Percentiles rank a stretch among this genome's conserved stretches.
Evolutionary conservation across 106 monocot genomes (phyloP).

Genomic region (Amphibolis antarctica): DNA sequence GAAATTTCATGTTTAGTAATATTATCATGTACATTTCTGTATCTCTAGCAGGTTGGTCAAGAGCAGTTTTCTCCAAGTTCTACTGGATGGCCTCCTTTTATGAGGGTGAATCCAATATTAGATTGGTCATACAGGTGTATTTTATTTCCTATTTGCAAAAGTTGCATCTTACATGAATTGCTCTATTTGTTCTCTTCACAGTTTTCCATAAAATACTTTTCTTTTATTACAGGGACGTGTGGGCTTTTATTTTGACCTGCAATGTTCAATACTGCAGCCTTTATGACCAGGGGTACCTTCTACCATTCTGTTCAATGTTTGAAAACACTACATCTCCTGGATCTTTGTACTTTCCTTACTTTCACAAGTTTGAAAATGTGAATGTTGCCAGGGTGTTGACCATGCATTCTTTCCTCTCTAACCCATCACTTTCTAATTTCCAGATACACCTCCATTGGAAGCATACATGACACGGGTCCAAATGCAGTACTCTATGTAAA

Average conservation of each 20-base stretch:
- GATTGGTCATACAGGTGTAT: constrained; percentile 99
- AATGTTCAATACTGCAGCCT: constrained; percentile 85
- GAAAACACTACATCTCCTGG: background rate
- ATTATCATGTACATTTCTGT: background rate
- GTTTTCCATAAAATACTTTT: background rate
- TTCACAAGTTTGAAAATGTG: background rate
- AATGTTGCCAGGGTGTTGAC: too few relatives aligned
- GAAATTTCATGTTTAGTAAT: background rate
- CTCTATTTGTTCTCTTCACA: too few relatives aligned
- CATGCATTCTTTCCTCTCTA: background rate
- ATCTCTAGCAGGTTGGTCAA: constrained; percentile 68
- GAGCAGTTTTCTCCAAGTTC: constrained; percentile 99
- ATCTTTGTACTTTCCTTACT: background rate
- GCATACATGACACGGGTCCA: constrained; percentile 98
- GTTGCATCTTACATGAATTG: too few relatives aligned
- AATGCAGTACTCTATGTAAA: constrained; percentile 53
- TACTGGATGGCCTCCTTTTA: constrained; percentile 95
- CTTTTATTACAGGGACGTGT: constrained; percentile 66
- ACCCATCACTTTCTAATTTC: background rate
- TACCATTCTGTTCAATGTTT: background rate
- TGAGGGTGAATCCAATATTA: constrained; percentile 99
- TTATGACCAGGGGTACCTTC: constrained; percentile 87
- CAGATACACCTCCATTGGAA: constrained; percentile 98
- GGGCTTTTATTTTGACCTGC: constrained; percentile 91
- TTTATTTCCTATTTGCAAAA: constrained; percentile 1